Evolutionary conservation across 108 stramenopile species (phyloP).

Genomic region (Chaetoceros tenuissimus): DNA sequence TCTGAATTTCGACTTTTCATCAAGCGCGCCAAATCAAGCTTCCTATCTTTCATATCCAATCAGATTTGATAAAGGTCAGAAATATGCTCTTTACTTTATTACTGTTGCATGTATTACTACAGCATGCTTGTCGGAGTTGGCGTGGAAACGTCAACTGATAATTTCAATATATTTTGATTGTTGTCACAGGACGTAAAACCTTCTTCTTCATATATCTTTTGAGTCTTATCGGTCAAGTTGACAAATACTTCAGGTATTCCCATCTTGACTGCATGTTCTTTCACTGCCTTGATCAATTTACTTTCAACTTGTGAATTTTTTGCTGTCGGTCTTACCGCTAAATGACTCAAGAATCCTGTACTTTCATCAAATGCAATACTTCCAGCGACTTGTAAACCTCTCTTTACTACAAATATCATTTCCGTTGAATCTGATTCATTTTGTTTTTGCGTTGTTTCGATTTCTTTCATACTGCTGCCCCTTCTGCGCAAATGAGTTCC

Average conservation of each 20-base stretch:
- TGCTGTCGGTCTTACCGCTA: constrained; percentile 58
- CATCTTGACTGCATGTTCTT: constrained; percentile 20
- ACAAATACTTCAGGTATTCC: constrained; percentile 12
- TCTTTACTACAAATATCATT: constrained; percentile 49
- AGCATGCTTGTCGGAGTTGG: too few species aligned
- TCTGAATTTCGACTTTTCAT: too few species aligned
- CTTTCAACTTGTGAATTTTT: constrained; percentile 19
- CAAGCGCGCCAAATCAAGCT: too few species aligned
- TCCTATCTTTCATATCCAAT: too few species aligned
- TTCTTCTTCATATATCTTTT: neutral
- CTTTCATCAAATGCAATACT: constrained; percentile 47
- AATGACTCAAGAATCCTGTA: constrained; percentile 42
- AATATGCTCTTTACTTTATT: too few species aligned
- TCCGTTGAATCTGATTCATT: constrained; percentile 9
- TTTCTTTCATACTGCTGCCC: neutral
- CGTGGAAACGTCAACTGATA: too few species aligned
- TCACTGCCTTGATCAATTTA: constrained; percentile 32
- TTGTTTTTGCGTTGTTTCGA: neutral
- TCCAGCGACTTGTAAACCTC: constrained; percentile 64
- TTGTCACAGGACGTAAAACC: too few species aligned
- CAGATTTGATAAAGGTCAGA: too few species aligned
- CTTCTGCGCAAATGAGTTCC: neutral
- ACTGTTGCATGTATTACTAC: too few species aligned
- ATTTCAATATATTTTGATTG: too few species aligned
- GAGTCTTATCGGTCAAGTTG: neutral